Evolutionary conservation across 495 filamentous ascomycete species (phyloP).

Genomic region (Neurospora tetrasperma): DNA sequence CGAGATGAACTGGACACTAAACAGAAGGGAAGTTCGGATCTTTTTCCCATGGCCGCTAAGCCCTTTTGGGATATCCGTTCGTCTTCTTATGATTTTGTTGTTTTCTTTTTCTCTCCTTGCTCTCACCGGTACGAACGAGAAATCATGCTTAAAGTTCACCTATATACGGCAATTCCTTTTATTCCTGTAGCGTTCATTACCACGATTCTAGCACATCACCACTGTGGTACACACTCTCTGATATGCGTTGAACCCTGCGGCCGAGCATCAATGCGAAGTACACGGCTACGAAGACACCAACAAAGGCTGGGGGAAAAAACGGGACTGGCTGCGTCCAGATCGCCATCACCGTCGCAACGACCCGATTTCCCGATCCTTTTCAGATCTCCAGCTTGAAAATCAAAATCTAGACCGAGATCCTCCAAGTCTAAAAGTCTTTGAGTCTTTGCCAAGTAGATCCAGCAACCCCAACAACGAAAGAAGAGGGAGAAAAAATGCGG

Average conservation of each 20-base stretch:
- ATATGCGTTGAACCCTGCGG: background rate
- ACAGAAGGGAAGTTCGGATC: background rate
- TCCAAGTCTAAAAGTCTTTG: background rate
- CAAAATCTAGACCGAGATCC: background rate
- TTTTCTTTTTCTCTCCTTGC: background rate
- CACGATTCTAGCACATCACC: background rate
- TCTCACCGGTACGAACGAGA: background rate
- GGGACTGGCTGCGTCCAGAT: background rate
- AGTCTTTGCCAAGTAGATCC: background rate
- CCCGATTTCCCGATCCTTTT: background rate
- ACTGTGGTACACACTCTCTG: background rate
- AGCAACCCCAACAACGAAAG: background rate
- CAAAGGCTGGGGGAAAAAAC: background rate
- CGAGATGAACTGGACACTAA: background rate
- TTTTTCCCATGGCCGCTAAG: background rate
- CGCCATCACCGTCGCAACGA: background rate
- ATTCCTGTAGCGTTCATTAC: background rate
- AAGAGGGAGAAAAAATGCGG: background rate
- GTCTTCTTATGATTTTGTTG: background rate
- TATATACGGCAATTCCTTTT: background rate
- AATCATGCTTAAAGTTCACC: background rate
- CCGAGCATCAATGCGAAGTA: background rate
- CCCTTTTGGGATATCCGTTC: background rate
- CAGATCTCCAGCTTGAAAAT: background rate
- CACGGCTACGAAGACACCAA: background rate